These are phyloP conservation scores for Asterophora lycoperdoides DNA, from an alignment of 768 basidiomycete species.

Conservation along the genomic window DNA sequence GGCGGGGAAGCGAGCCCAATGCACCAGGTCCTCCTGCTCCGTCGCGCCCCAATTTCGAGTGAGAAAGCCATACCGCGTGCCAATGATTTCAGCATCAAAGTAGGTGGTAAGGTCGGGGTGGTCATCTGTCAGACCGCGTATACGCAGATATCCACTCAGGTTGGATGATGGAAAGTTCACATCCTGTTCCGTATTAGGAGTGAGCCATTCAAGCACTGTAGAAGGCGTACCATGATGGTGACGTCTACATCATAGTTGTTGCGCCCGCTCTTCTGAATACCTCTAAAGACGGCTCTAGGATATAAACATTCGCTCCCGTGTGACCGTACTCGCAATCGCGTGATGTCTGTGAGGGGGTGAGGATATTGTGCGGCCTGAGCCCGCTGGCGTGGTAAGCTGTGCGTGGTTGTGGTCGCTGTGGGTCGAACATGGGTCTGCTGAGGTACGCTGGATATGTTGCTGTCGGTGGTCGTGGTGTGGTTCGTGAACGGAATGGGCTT, in stretches of 20 bases:
- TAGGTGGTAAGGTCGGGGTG: slow-evolving; percentile 96
- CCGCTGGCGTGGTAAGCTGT: slow-evolving; percentile 17
- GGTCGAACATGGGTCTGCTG: slow-evolving; percentile 13
- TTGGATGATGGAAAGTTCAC: slow-evolving; percentile 85
- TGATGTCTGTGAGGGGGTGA: slow-evolving; percentile 69
- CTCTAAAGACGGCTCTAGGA: slow-evolving; percentile 84
- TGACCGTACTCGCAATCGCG: slow-evolving; percentile 67
- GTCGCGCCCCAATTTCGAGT: slow-evolving; percentile 90
- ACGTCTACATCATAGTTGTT: slow-evolving; percentile 95
- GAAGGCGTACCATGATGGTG: slow-evolving; percentile 74
- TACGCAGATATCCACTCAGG: slow-evolving; percentile 89
- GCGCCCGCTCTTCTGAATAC: slow-evolving; percentile 91
- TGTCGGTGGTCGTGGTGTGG: slow-evolving; percentile 16
- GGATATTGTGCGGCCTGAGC: slow-evolving; percentile 21
- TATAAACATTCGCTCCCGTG: slow-evolving; percentile 77
- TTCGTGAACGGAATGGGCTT: slow-evolving; percentile 22
- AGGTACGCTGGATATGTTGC: slow-evolving; percentile 12
- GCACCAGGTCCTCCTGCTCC: slow-evolving; percentile 87
- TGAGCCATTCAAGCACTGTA: slow-evolving; percentile 4
- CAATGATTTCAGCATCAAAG: slow-evolving; percentile 96
- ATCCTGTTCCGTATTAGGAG: slow-evolving; percentile 40
- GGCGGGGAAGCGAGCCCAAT: slow-evolving; percentile 92
- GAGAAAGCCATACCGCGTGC: slow-evolving; percentile 83
- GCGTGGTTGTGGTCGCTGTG: slow-evolving; percentile 13
- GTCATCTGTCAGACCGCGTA: slow-evolving; percentile 88